These are phyloP conservation scores for Podaxis mareebaensis DNA, from an alignment of 768 basidiomycete genomes.

Conservation along the genomic window DNA sequence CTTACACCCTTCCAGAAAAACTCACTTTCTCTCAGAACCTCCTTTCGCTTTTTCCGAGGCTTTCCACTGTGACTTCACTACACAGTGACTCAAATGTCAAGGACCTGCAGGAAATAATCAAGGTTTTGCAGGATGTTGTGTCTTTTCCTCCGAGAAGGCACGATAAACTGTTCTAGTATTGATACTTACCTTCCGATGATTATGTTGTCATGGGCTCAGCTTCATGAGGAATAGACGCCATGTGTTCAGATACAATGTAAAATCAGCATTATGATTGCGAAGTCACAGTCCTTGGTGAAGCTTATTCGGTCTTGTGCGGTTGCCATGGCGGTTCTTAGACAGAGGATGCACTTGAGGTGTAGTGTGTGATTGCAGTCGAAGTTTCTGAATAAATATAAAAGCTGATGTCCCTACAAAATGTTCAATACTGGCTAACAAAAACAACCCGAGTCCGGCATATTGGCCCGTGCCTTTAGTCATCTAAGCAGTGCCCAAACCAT, in stretches of 20 bases:
- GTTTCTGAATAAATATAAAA: too few species aligned
- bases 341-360: too few species aligned
- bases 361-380: background rate
- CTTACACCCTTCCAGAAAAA: background rate
- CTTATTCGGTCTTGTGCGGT: too few species aligned
- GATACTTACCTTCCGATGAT: background rate
- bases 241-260: too few species aligned
- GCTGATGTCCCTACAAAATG: too few species aligned
- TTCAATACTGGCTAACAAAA: background rate
- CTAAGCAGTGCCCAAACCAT: background rate
- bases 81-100: background rate
- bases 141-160: background rate
- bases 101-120: background rate
- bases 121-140: background rate
- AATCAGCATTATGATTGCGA: too few species aligned
- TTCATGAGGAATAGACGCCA: background rate
- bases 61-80: background rate
- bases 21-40: background rate
- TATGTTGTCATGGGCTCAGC: background rate
- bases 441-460: background rate
- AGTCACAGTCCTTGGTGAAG: too few species aligned
- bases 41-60: constrained; percentile 2
- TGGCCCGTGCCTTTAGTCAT: background rate
- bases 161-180: background rate
- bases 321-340: too few species aligned